Evolutionary conservation across 2,329 filamentous ascomycete genomes (phyloP), one percentile per base, ranked within the genome.

Genomic region (Hymenoscyphus linearis): DNA sequence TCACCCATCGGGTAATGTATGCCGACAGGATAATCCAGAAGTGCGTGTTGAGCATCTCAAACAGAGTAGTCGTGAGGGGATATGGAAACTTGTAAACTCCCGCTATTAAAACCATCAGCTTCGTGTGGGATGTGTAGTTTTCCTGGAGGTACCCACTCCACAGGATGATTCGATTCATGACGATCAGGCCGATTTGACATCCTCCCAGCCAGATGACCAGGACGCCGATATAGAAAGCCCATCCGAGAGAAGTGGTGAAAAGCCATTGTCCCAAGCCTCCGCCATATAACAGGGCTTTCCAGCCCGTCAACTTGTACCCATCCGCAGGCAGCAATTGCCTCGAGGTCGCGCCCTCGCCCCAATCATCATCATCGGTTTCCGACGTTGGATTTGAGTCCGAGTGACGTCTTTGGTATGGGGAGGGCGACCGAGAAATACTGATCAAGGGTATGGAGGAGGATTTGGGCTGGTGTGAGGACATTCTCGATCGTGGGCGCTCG

Each of bases 21-120:
- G 80, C 77, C 35, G 76, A 76, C 58, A 76, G 73, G 4, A 80
- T 64, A 54, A 83, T 73, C 40, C 80, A 75, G 4, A 77, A 63
- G 62, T 83, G 80, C 3, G 79, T 79, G 58, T 81, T 75, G 53
- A 79, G 67, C 44, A 83, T 75, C 65, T 83, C 78, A 18, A 81
- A 68, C 31, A 80, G 76, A 0, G 80, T 81, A 57, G 77, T 75
- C 9, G 79, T 78, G 34, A 83, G 71, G 14, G 81, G 81, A 62
- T 81, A 83, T 1, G 78, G 78, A 62, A 83, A 82, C 66, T 79
- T 81, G 67, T 74, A 80, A 31, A 78, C 75, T 57, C 78, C 78
- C 60, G 77, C 74, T 75, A 71, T 64, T 66, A 69, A 61, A 36
- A 59, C 60, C 55, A 68, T 66, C 61, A 71, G 67, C 62, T 70